Evolutionary conservation across 2,329 filamentous ascomycete genomes (phyloP), one percentile per base, ranked within the genome.

Genomic region (Penicillium hesseltinei): DNA sequence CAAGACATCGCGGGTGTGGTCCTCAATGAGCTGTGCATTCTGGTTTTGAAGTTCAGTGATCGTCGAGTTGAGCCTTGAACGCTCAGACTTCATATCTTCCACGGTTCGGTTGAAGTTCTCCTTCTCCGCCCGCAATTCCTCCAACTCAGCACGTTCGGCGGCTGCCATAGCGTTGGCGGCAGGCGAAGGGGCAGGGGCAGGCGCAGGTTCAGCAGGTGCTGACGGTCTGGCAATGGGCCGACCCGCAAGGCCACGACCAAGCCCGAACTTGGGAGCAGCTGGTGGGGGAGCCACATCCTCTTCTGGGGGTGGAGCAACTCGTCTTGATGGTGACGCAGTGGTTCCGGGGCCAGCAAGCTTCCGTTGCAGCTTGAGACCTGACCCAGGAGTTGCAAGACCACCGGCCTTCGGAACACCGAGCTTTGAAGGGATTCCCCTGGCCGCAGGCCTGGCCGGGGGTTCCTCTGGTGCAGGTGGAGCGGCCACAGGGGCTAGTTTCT

Each of bases 1-100:
- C 42, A 99, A 81, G 0, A 97, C 91, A 68, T 99, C 93, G 47
- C 93, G 84, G 0, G 94, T 99, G 73, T 97, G 93, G 68, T 97
- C 93, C 75, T 99, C 94, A 60, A 99, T 99, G 35, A 99, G 81
- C 62, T 94, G 89, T 25, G 94, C 94, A 69, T 99, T 99, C 72
- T 97, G 91, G 68, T 96, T 95, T 77, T 97, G 95, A 31, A 99
- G 83, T 75, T 97, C 94, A 65, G 93, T 89, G 42, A 97, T 88
- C 73, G 97, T 91, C 0, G 91, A 94, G 58, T 87, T 84, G 48
- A 96, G 83, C 69, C 88, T 92, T 57, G 87, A 85, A 61, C 91
- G 88, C 70, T 97, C 93, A 46, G 90, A 85, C 54, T 91, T 86
- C 65, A 92, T 80, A 44, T 96, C 92, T 53, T 96, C 91, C 10